Conservation (phyloP, 225 moss, liverwort and hornwort species). For the Climacium dendroides region DNA sequence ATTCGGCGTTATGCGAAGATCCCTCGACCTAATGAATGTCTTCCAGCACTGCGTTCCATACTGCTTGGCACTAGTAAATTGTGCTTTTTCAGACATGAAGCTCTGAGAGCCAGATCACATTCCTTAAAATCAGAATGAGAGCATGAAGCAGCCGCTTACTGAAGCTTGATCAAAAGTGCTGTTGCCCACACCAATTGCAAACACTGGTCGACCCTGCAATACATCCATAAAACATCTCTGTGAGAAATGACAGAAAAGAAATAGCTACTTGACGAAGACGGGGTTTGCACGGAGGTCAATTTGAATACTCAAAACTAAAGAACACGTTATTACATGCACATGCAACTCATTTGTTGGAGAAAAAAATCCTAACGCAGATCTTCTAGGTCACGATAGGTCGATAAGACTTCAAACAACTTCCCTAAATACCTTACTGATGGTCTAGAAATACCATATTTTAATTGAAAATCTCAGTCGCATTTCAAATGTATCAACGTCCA, state of each 20-base stretch:
- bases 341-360: background rate
- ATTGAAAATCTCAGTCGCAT: background rate
- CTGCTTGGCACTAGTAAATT: background rate
- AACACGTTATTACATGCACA: background rate
- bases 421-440: background rate
- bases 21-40: background rate
- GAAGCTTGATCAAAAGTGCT: slow-evolving; percentile 79
- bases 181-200: slow-evolving; percentile 75
- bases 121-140: background rate
- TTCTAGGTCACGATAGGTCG: background rate
- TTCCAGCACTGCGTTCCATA: background rate
- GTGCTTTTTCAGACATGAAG: background rate
- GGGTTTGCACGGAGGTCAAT: background rate
- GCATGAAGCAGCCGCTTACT: slow-evolving; percentile 19
- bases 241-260: background rate
- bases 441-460: background rate
- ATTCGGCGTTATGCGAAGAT: background rate
- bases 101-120: background rate
- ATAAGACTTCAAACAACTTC: background rate
- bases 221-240: background rate
- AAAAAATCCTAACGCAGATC: background rate
- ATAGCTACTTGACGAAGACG: background rate
- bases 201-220: slow-evolving; percentile 91
- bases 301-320: background rate
- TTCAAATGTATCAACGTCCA: background rate